These are phyloP conservation scores for Circinella umbellata DNA, from an alignment of 371 early-diverging fungal species.

Conservation along the genomic window DNA sequence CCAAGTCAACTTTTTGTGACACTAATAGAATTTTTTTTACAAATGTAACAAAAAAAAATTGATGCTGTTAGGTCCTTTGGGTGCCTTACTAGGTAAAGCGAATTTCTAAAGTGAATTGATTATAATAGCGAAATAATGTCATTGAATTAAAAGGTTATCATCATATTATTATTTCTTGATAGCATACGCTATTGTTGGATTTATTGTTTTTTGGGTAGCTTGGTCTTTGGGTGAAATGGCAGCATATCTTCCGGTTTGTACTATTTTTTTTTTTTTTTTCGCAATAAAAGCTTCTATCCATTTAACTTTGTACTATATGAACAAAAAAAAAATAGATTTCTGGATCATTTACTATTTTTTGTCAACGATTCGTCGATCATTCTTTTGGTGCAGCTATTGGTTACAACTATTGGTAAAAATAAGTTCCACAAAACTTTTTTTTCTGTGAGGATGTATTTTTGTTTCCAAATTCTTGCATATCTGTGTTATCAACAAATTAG, in stretches of 20 bases:
- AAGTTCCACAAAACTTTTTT: too few species aligned
- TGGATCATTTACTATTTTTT: conserved; percentile 88
- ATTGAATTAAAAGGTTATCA: too few species aligned
- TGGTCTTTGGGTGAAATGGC: conserved; percentile 90
- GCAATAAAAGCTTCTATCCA: too few species aligned
- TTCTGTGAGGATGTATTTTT: neutral
- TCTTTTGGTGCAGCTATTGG: conserved; percentile 85
- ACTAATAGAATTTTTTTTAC: neutral
- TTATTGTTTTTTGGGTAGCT: conserved; percentile 84
- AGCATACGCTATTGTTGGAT: conserved; percentile 77
- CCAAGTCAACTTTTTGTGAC: neutral
- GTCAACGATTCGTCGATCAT: conserved; percentile 82
- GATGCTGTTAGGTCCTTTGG: conserved; percentile 67
- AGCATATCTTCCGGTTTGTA: conserved; percentile 44
- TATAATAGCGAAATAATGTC: too few species aligned
- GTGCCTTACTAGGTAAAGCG: conserved; percentile 59
- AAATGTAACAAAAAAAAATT: neutral
- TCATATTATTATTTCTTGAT: too few species aligned
- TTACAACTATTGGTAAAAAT: conserved; percentile 68
- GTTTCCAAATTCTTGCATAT: too few species aligned
- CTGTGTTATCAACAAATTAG: too few species aligned
- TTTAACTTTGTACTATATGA: too few species aligned
- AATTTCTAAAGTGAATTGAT: too few species aligned
- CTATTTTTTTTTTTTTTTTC: too few species aligned
- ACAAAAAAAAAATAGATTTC: conserved; percentile 33